These are phyloP conservation scores for Fraxinus paxiana DNA, from an alignment of 305 asterid species.

Conservation along the genomic window DNA sequence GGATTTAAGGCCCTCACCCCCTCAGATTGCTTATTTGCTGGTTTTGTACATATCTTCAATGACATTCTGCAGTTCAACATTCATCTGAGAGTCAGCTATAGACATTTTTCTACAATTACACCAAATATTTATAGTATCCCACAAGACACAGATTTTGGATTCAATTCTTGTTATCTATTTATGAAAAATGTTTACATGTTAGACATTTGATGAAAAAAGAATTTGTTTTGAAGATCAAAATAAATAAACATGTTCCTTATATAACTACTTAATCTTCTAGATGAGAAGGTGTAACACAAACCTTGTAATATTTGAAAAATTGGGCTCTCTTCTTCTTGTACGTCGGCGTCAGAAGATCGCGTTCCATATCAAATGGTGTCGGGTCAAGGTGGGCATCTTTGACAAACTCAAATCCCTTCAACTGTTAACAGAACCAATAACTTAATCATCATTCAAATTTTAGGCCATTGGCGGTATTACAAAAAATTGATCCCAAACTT, in stretches of 20 bases:
- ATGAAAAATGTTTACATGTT: background rate
- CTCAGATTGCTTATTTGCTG: constrained; percentile 38
- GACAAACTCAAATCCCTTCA: constrained; percentile 77
- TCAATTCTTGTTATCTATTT: background rate
- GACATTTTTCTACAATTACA: background rate
- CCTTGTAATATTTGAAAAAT: constrained; percentile 65
- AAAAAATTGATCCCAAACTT: background rate
- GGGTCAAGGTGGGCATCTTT: constrained; percentile 63
- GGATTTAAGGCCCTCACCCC: background rate
- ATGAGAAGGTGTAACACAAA: constrained; percentile 4
- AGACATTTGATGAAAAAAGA: background rate
- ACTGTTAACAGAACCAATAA: constrained; percentile 32
- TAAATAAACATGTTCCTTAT: background rate
- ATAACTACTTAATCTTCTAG: background rate
- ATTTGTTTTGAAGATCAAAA: background rate
- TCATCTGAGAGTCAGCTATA: constrained; percentile 12
- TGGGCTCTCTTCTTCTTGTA: constrained; percentile 76
- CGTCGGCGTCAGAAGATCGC: constrained; percentile 75
- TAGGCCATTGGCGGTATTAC: background rate
- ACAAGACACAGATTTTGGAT: background rate
- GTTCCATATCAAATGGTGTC: constrained; percentile 75
- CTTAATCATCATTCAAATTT: background rate
- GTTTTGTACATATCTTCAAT: constrained; percentile 55
- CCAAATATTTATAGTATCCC: background rate
- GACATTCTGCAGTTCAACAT: constrained; percentile 44